These are phyloP conservation scores for Nicotiana paniculata DNA, from an alignment of 257 asterid genomes.

Conservation along the genomic window DNA sequence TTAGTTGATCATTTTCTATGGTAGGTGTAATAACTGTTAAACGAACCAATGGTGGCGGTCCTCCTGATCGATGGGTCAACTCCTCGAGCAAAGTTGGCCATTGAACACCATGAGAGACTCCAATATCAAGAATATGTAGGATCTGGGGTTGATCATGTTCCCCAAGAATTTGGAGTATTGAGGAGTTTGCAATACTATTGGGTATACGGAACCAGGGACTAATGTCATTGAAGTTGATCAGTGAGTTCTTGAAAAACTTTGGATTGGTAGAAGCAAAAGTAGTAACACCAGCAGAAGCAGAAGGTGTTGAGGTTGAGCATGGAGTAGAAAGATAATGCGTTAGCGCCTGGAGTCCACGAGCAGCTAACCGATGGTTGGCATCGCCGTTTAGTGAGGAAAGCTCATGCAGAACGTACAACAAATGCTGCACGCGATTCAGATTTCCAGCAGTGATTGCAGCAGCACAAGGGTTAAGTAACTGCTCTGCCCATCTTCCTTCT, in stretches of 20 bases:
- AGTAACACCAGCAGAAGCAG: slow-evolving; percentile 19
- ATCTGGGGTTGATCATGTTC: slow-evolving; percentile 32
- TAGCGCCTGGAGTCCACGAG: slow-evolving; percentile 63
- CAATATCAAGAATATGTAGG: slow-evolving; percentile 78
- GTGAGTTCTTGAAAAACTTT: slow-evolving; percentile 46
- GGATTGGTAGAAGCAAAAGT: slow-evolving; percentile 51
- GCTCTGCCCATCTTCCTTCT: slow-evolving; percentile 92
- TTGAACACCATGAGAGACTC: slow-evolving; percentile 85
- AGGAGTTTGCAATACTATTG: slow-evolving; percentile 67
- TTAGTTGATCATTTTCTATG: slow-evolving; percentile 24
- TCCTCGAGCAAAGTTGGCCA: slow-evolving; percentile 87
- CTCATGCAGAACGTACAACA: slow-evolving; percentile 57
- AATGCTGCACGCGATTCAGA: slow-evolving; percentile 61
- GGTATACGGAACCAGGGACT: slow-evolving; percentile 86
- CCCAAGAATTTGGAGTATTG: slow-evolving; percentile 61
- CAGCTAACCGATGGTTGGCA: slow-evolving; percentile 76
- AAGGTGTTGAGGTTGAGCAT: slow-evolving; percentile 1
- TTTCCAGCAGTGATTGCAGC: slow-evolving; percentile 61
- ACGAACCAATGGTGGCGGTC: slow-evolving; percentile 73
- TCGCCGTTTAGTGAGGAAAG: slow-evolving; percentile 66
- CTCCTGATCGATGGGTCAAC: slow-evolving; percentile 57
- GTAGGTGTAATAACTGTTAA: slow-evolving; percentile 53
- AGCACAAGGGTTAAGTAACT: slow-evolving; percentile 81
- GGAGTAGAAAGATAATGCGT: slow-evolving; percentile 47
- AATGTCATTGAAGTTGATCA: slow-evolving; percentile 72